Conservation (phyloP, 371 early-diverging fungal genomes). For the Apophysomyces ossiformis region DNA sequence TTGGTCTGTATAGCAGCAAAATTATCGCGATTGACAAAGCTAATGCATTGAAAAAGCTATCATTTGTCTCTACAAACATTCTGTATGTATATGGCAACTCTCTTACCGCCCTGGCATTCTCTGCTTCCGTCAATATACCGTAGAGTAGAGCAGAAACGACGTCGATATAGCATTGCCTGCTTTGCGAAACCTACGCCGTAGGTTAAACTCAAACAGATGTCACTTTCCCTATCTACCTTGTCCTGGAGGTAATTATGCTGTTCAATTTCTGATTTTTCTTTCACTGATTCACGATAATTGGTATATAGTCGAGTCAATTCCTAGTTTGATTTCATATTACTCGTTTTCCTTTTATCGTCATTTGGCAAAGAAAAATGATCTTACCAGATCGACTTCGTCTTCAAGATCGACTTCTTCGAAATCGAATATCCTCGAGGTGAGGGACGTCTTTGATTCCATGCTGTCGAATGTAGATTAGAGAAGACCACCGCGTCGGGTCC, state of each 20-base stretch:
- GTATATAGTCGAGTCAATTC: slow-evolving; percentile 56
- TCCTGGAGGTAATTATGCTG: slow-evolving; percentile 70
- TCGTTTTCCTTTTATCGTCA: not conserved
- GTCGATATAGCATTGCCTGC: slow-evolving; percentile 60
- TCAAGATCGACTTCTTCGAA: slow-evolving; percentile 36
- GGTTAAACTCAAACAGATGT: not conserved
- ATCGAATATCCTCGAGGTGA: slow-evolving; percentile 35
- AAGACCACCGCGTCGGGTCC: too few relatives aligned
- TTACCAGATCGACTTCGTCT: slow-evolving; percentile 44
- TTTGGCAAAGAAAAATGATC: slow-evolving; percentile 12
- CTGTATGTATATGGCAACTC: not conserved
- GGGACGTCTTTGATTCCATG: not conserved
- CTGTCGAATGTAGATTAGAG: not conserved
- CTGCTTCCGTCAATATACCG: slow-evolving; percentile 60
- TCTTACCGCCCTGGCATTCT: slow-evolving; percentile 47
- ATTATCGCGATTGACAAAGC: slow-evolving; percentile 69
- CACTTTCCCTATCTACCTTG: slow-evolving; percentile 29
- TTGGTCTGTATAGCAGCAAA: slow-evolving; percentile 55
- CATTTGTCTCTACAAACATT: slow-evolving; percentile 5
- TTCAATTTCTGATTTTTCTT: slow-evolving; percentile 66
- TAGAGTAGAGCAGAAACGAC: slow-evolving; percentile 71
- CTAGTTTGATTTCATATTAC: slow-evolving; percentile 28
- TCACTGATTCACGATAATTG: slow-evolving; percentile 41
- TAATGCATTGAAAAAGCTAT: slow-evolving; percentile 64
- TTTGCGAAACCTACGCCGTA: slow-evolving; percentile 52